Conservation (phyloP, 2,329 filamentous ascomycete genomes). For the Talaromyces sp. region DNA sequence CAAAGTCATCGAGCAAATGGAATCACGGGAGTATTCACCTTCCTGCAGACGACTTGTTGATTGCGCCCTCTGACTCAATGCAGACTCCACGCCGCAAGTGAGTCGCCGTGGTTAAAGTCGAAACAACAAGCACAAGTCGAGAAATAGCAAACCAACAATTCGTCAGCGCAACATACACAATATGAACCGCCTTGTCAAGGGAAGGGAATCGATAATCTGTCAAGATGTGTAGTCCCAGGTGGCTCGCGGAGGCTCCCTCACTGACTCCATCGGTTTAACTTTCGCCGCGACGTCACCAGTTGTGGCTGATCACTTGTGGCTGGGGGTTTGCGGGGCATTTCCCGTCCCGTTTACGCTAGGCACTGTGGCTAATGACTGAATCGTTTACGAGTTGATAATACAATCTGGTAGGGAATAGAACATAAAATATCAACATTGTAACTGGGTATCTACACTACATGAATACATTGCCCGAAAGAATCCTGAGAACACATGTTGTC, state of each 20-base stretch:
- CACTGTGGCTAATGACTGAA: neutral
- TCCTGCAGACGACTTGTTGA: neutral
- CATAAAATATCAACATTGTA: conserved; percentile 4
- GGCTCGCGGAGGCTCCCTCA: neutral
- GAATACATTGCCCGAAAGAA: conserved; percentile 12
- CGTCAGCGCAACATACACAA: neutral
- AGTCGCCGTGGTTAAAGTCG: neutral
- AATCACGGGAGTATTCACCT: neutral
- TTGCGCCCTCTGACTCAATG: neutral
- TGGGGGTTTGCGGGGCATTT: neutral
- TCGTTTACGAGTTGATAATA: neutral
- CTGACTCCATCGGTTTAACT: neutral
- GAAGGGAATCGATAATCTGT: neutral
- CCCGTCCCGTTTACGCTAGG: too few relatives aligned
- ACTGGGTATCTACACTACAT: conserved; percentile 22
- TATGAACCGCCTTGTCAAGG: neutral
- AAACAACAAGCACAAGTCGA: neutral
- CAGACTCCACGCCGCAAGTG: neutral
- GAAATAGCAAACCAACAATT: neutral
- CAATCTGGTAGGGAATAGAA: neutral
- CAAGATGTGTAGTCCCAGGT: neutral
- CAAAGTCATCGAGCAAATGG: neutral
- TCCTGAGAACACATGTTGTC: conserved; percentile 1
- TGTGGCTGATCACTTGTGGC: conserved; percentile 7
- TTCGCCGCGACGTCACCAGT: conserved; percentile 6